Evolutionary conservation across 1,284 basidiomycete species (phyloP).

Genomic region (Boletellus deceptivus): DNA sequence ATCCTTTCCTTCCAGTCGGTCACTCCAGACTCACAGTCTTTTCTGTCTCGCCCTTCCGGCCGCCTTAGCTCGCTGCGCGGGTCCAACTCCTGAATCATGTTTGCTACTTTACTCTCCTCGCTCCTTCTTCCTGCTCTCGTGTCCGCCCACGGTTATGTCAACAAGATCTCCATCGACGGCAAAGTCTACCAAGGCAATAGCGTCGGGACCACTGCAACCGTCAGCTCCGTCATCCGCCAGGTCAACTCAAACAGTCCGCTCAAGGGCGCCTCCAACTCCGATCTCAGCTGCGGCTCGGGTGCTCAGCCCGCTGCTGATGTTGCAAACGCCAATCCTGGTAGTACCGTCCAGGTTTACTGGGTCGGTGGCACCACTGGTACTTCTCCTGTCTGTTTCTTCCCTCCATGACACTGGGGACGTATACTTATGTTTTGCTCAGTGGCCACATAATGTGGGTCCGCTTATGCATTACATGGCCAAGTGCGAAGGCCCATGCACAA

Average conservation of each 20-base stretch:
- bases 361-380: constrained; percentile 24
- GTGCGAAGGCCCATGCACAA: constrained; percentile 33
- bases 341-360: constrained; percentile 34
- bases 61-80: constrained; percentile 24
- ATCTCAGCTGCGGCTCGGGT: constrained; percentile 40
- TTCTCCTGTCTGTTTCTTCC: constrained; percentile 17
- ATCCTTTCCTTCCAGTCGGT: not conserved
- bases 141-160: constrained; percentile 33
- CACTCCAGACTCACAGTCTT: not conserved
- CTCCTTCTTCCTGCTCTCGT: constrained; percentile 27
- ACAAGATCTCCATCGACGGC: constrained; percentile 34
- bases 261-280: constrained; percentile 38
- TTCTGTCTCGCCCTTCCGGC: not conserved
- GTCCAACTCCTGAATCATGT: constrained; percentile 14
- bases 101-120: constrained; percentile 16
- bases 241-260: constrained; percentile 37
- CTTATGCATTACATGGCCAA: constrained; percentile 40
- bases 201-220: constrained; percentile 21
- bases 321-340: constrained; percentile 42
- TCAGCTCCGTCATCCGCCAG: constrained; percentile 35
- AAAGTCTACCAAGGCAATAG: constrained; percentile 31
- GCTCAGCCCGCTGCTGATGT: constrained; percentile 36
- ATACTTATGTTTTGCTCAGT: constrained; percentile 20
- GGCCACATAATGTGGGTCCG: constrained; percentile 39
- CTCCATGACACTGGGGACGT: not conserved